Conservation (phyloP, 2,329 filamentous ascomycete species). For the Kalmusia sp. region DNA sequence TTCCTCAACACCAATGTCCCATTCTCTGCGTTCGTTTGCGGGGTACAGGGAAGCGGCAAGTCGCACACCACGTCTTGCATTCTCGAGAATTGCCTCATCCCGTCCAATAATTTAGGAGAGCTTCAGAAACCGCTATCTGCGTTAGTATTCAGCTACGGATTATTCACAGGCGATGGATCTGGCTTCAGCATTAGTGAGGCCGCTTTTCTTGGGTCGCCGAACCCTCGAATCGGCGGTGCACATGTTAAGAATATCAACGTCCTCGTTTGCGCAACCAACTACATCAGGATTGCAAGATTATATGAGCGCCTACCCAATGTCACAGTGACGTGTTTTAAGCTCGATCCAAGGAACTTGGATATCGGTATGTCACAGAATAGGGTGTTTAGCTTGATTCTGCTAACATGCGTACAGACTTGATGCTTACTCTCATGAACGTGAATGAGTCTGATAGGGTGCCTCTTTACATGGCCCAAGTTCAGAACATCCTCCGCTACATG, state of each 20-base stretch:
- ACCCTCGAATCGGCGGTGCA: conserved; percentile 13
- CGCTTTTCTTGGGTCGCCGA: conserved; percentile 58
- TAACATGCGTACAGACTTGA: conserved; percentile 41
- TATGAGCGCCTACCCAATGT: conserved; percentile 48
- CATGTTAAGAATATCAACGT: conserved; percentile 28
- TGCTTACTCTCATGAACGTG: conserved; percentile 64
- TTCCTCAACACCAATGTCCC: conserved; percentile 63
- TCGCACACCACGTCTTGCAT: conserved; percentile 66
- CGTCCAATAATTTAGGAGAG: conserved; percentile 49
- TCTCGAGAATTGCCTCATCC: conserved; percentile 54
- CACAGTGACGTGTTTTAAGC: conserved; percentile 53
- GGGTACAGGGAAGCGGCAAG: conserved; percentile 68
- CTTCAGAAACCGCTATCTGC: conserved; percentile 63
- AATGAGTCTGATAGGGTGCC: conserved; percentile 50
- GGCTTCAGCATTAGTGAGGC: conserved; percentile 64
- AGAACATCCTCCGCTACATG: conserved; percentile 62
- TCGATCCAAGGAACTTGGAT: conserved; percentile 58
- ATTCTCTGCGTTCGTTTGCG: conserved; percentile 68
- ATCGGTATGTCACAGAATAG: conserved; percentile 29
- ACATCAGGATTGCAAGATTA: conserved; percentile 21
- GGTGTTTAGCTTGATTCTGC: neutral
- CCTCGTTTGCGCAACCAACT: conserved; percentile 33
- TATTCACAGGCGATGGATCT: conserved; percentile 52
- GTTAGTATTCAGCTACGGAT: conserved; percentile 64
- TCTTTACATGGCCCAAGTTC: conserved; percentile 60